Percentiles rank a stretch among this genome's conserved stretches.
Conservation (phyloP, 352 stramenopile genomes). For the Globisporangium orthogonon region DNA sequence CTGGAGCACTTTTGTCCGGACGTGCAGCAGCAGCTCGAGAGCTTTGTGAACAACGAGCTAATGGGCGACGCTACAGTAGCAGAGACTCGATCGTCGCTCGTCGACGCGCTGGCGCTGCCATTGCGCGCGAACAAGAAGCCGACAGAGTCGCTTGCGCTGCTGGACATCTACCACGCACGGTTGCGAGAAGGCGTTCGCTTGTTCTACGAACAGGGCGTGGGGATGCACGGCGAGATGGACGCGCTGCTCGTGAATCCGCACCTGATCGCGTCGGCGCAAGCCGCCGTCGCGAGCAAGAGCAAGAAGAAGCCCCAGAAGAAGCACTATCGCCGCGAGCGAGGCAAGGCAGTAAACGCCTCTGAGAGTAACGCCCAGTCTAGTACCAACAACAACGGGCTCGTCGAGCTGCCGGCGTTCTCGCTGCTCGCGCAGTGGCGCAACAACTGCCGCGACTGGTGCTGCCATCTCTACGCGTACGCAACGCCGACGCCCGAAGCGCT, state of each 20-base stretch:
- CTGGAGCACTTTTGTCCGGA: slow-evolving; percentile 40
- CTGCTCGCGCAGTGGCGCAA: slow-evolving; percentile 69
- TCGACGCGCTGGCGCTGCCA: slow-evolving; percentile 42
- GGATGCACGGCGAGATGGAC: slow-evolving; percentile 80
- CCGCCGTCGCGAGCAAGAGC: slow-evolving; percentile 22
- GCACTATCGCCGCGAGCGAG: slow-evolving; percentile 42
- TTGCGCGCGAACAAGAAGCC: slow-evolving; percentile 18
- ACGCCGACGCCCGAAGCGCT: slow-evolving; percentile 56
- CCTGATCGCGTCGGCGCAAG: slow-evolving; percentile 8
- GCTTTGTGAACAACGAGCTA: slow-evolving; percentile 57
- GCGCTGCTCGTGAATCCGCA: slow-evolving; percentile 40
- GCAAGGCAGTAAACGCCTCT: slow-evolving; percentile 9
- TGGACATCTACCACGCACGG: slow-evolving; percentile 53
- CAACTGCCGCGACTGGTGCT: slow-evolving; percentile 74
- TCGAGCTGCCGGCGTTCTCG: slow-evolving; percentile 56
- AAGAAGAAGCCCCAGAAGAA: slow-evolving; percentile 70
- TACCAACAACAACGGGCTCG: slow-evolving; percentile 16
- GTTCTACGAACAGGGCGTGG: slow-evolving; percentile 75
- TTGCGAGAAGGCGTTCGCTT: slow-evolving; percentile 62
- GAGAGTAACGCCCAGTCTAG: not conserved
- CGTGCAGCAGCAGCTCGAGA: slow-evolving; percentile 31
- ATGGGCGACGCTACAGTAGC: not conserved
- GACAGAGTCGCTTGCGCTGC: slow-evolving; percentile 21
- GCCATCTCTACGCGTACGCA: slow-evolving; percentile 66
- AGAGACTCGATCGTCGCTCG: slow-evolving; percentile 8